These are phyloP conservation scores for Elymus sibiricus DNA, from an alignment of 176 grass and related monocot species.

Conservation along the genomic window DNA sequence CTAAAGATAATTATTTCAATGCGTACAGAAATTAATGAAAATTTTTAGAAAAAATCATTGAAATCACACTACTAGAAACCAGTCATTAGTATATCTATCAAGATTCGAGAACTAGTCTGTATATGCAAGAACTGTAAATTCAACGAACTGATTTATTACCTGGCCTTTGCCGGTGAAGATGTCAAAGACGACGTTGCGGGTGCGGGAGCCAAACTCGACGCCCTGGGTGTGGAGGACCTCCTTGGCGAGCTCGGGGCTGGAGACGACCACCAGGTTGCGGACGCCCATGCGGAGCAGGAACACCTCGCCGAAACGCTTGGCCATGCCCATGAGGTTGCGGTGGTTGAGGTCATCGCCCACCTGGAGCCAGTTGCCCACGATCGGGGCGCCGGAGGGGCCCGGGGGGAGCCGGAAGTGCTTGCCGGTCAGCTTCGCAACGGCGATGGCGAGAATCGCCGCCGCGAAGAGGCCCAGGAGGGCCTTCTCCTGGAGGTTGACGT, in stretches of 20 bases:
- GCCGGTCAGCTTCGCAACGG: not conserved
- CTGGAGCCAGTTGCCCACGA: not conserved
- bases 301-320: not conserved
- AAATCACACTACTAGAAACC: too few relatives aligned
- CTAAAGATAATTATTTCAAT: too few relatives aligned
- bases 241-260: not conserved
- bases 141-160: conserved; percentile 4
- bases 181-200: conserved; percentile 82
- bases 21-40: too few relatives aligned
- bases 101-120: too few relatives aligned
- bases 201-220: conserved; percentile 85
- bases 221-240: conserved; percentile 81
- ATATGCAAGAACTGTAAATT: too few relatives aligned
- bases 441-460: not conserved
- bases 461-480: not conserved
- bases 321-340: not conserved
- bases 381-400: not conserved
- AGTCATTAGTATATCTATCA: too few relatives aligned
- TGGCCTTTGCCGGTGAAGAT: conserved; percentile 79
- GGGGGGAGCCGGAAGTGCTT: not conserved
- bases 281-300: not conserved
- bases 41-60: too few relatives aligned
- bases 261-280: not conserved
- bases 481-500: not conserved
- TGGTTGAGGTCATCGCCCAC: not conserved